A percentile compares a stretch with the other conserved stretches of the same genome.
phyloP scores from a whole-genome alignment of 768 basidiomycete genomes.

The Pleurotus tuber-regium region DNA sequence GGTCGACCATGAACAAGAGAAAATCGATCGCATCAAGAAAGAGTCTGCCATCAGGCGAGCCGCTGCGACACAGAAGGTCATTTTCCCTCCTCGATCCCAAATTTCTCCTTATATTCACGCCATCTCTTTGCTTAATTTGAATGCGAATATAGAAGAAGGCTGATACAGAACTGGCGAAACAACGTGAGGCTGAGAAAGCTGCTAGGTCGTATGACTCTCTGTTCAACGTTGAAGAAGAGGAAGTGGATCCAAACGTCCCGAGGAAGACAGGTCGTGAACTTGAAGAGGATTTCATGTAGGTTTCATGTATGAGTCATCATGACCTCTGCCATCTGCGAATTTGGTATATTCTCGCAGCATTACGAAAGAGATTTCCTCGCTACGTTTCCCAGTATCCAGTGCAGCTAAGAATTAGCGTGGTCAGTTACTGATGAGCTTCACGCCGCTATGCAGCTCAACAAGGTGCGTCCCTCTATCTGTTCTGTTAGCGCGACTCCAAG shows the following conservation, averaged over 20 bases:
- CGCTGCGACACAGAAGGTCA: slow-evolving; percentile 67
- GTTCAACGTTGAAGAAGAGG: slow-evolving; percentile 61
- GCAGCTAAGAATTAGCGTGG: no score
- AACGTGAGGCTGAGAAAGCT: slow-evolving; percentile 83
- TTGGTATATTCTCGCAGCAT: no score
- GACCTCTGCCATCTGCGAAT: no score
- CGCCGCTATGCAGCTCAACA: no score
- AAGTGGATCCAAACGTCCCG: slow-evolving; percentile 37
- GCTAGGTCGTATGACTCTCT: slow-evolving; percentile 84
- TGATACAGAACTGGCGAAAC: slow-evolving; percentile 70
- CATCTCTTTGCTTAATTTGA: slow-evolving; percentile 1
- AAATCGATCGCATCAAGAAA: slow-evolving; percentile 74
- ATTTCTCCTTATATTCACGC: background rate
- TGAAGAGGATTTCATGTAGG: slow-evolving; percentile 88
- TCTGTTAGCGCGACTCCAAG: no score
- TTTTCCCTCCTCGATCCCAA: background rate
- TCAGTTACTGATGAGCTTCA: no score
- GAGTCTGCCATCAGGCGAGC: slow-evolving; percentile 66
- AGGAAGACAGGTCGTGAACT: slow-evolving; percentile 68
- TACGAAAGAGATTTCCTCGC: no score
- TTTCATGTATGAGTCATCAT: no score
- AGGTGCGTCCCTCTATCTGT: no score
- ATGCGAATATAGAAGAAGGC: slow-evolving; percentile 62
- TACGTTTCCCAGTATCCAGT: no score
- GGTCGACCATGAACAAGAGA: slow-evolving; percentile 91